Conservation (phyloP, 257 asterid genomes). For the Solanum bulbocastanum region DNA sequence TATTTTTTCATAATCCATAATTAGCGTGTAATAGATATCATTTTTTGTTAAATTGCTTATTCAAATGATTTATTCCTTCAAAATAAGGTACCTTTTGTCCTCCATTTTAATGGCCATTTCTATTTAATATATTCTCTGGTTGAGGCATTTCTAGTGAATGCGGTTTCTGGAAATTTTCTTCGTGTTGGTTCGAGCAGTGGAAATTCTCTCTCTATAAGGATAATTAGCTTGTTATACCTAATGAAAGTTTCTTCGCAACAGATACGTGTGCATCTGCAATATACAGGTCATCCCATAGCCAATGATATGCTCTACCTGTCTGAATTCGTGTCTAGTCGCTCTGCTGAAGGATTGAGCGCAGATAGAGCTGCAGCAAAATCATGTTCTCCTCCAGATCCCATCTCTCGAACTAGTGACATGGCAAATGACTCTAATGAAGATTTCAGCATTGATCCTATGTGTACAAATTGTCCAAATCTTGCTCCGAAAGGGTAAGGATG, state of each 20-base stretch:
- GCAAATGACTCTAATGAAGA: conserved; percentile 27
- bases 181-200: neutral
- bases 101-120: neutral
- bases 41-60: neutral
- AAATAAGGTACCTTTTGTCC: neutral
- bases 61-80: neutral
- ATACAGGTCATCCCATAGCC: conserved; percentile 84
- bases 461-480: conserved; percentile 85
- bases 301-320: conserved; percentile 79
- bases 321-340: conserved; percentile 24
- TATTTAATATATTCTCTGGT: neutral
- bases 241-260: conserved; percentile 18
- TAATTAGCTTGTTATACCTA: neutral
- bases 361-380: conserved; percentile 53
- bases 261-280: conserved; percentile 93
- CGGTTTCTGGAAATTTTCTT: neutral
- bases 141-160: neutral
- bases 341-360: conserved; percentile 36
- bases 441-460: conserved; percentile 73
- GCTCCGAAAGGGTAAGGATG: conserved; percentile 81
- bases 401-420: conserved; percentile 13
- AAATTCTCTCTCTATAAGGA: neutral
- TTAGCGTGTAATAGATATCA: neutral
- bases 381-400: conserved; percentile 12
- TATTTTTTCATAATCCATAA: neutral